Evolutionary conservation across 164 flowering plant species (phyloP), one percentile per base, ranked within the genome.

Genomic region (Vitis rupestris): DNA sequence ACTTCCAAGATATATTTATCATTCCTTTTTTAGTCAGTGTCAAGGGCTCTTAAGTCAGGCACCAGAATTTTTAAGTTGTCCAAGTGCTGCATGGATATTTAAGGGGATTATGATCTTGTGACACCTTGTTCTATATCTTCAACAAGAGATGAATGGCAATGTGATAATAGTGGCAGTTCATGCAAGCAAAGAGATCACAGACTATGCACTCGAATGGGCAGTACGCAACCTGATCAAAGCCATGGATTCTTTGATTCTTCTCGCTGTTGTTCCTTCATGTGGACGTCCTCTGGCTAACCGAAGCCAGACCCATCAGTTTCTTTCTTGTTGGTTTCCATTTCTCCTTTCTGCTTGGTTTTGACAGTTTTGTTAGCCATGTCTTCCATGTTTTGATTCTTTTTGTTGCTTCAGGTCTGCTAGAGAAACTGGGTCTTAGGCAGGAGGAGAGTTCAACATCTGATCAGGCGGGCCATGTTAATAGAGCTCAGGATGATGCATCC

Each of bases 161-260:
- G 82, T 76, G 69, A 76, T 75, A n/a, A 9, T 81, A 31, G 80
- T 81, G 30, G 80, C 82, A 50, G 74, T 81, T 31, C 80, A 81
- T 69, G 84, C 78, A 29, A 79, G 74, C 66, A 79, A 72, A 62
- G 84, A 81, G 69, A 74, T 81, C 49, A 79, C 80, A 44, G 84
- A 72, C 52, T 66, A 74, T 57, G 72, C 84, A 1, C 80, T 81
- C 1, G 82, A 81, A 74, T 81, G 84, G 82, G 78, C 80, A 3
- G 66, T 81, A 1, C 61, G 67, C 15, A 81, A 79, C 47, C 75
- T 79, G 55, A 67, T 76, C 70, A 76, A 74, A 30, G 29, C 80
- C 29, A 64, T 10, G 60, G 84, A 81, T 64, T 62, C 78, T 19
- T 37, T 81, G 4, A 61, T 81, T 59, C 49, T 81, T 13, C 75